Conservation (phyloP, 2,329 filamentous ascomycete genomes). For the Septoria petroselini region DNA sequence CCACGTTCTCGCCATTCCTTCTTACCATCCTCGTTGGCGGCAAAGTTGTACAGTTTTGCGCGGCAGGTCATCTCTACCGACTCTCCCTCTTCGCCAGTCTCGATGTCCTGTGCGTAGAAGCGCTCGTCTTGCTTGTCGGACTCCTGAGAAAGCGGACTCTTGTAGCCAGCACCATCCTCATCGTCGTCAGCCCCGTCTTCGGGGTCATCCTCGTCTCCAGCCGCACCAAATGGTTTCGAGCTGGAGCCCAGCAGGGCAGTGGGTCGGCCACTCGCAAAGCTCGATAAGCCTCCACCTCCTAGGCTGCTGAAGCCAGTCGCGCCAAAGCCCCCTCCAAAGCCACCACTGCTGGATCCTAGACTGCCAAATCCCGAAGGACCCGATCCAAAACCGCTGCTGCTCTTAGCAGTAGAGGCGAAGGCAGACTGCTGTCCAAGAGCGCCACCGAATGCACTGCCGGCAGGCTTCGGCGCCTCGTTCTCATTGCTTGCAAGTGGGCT, state of each 20-base stretch:
- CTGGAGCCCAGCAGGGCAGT: constrained; percentile 51
- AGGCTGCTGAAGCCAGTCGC: constrained; percentile 41
- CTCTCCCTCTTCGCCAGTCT: constrained; percentile 86
- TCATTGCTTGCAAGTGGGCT: constrained; percentile 40
- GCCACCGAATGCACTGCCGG: constrained; percentile 38
- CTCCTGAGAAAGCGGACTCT: constrained; percentile 48
- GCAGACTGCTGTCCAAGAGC: constrained; percentile 37
- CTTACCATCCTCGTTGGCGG: constrained; percentile 47
- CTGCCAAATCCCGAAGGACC: constrained; percentile 35
- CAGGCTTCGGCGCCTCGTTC: constrained; percentile 26
- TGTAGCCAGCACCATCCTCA: constrained; percentile 42
- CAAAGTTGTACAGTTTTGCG: constrained; percentile 80
- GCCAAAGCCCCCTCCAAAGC: constrained; percentile 27
- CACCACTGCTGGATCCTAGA: constrained; percentile 24
- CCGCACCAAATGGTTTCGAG: constrained; percentile 72
- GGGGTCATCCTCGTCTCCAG: constrained; percentile 53
- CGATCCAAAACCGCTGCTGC: constrained; percentile 36
- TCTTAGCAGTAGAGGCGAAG: constrained; percentile 29
- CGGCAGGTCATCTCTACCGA: constrained; percentile 70
- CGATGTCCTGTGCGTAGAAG: constrained; percentile 61
- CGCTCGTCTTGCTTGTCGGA: constrained; percentile 61
- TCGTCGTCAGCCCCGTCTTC: constrained; percentile 51
- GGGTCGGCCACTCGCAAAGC: constrained; percentile 57
- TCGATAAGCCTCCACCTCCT: constrained; percentile 53
- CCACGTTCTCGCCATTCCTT: constrained; percentile 88